These are phyloP conservation scores for Exophiala sideris DNA, from an alignment of 2,329 filamentous ascomycete genomes.

Conservation along the genomic window DNA sequence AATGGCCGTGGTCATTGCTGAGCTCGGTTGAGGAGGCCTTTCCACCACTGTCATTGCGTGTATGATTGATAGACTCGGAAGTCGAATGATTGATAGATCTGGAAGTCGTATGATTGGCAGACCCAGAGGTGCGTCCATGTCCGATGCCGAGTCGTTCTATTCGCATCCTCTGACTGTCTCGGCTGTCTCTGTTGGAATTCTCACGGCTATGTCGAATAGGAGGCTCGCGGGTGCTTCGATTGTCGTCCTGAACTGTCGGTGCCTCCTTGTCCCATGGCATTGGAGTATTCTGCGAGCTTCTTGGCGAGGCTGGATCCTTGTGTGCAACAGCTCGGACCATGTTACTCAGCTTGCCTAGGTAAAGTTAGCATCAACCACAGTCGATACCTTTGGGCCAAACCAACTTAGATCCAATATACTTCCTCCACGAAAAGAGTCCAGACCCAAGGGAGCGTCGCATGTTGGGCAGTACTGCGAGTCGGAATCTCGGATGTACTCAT, in stretches of 20 bases:
- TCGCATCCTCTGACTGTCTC: conserved; percentile 43
- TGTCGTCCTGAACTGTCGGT: conserved; percentile 31
- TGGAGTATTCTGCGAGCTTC: conserved; percentile 55
- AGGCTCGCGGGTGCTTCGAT: conserved; percentile 20
- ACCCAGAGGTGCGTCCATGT: conserved; percentile 12
- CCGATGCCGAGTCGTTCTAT: conserved; percentile 39
- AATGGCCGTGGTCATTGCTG: conserved; percentile 51
- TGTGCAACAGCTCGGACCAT: conserved; percentile 80
- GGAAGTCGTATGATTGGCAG: conserved; percentile 49
- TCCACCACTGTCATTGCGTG: conserved; percentile 73
- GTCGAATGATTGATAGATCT: conserved; percentile 50
- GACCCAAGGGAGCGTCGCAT: conserved; percentile 83
- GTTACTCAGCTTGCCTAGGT: conserved; percentile 84
- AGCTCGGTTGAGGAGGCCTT: conserved; percentile 74
- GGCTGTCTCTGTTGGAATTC: conserved; percentile 39
- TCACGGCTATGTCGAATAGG: conserved; percentile 25
- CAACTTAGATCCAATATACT: conserved; percentile 89
- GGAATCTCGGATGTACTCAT: conserved; percentile 94
- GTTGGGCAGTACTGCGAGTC: conserved; percentile 92
- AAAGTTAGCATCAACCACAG: conserved; percentile 25
- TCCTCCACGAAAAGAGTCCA: conserved; percentile 88
- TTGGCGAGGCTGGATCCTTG: conserved; percentile 55
- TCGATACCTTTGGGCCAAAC: conserved; percentile 29
- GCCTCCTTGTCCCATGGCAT: conserved; percentile 55
- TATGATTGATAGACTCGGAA: conserved; percentile 49